A percentile compares a stretch with the other conserved stretches of the same genome.
phyloP scores from a whole-genome alignment of 2,329 filamentous ascomycete species.

The Colletotrichum graminicola region DNA sequence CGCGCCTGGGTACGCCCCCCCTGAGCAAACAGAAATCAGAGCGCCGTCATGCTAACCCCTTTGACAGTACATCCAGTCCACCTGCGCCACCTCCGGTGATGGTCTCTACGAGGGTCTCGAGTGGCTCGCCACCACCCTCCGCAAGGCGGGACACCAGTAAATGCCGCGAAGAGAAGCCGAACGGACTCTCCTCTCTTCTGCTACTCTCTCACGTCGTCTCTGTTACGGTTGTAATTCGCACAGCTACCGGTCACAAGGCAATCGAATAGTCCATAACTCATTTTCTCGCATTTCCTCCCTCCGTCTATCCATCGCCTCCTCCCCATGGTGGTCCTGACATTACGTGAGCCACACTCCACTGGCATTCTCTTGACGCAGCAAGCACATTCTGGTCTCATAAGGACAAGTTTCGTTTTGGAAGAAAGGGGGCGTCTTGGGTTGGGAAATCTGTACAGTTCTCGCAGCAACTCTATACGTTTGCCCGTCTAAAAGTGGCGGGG shows the following conservation, averaged over 20 bases:
- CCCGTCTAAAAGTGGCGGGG: conserved; percentile 38
- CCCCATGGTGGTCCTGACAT: conserved; percentile 43
- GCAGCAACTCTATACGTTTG: conserved; percentile 41
- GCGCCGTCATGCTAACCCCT: conserved; percentile 34
- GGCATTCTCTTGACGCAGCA: conserved; percentile 42
- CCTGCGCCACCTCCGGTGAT: conserved; percentile 98
- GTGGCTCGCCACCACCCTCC: conserved; percentile 87
- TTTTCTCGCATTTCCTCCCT: conserved; percentile 45
- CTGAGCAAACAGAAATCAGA: conserved; percentile 12
- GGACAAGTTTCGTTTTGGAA: conserved; percentile 50
- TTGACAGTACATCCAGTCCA: conserved; percentile 95
- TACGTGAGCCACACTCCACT: conserved; percentile 39
- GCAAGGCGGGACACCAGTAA: conserved; percentile 78
- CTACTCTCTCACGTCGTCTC: conserved; percentile 57
- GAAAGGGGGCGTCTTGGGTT: conserved; percentile 50
- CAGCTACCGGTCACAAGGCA: conserved; percentile 65
- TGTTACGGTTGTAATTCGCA: conserved; percentile 71
- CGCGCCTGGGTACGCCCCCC: conserved; percentile 89
- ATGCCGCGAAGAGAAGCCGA: conserved; percentile 51
- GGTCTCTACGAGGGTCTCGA: conserved; percentile 99
- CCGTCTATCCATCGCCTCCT: conserved; percentile 36
- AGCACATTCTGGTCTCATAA: conserved; percentile 43
- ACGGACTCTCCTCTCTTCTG: conserved; percentile 49
- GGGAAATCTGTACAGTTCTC: conserved; percentile 51
- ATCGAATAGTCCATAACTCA: conserved; percentile 67